A percentile compares a stretch with the other conserved stretches of the same genome.
phyloP scores from a whole-genome alignment of 805 yeast species.

The Wickerhamomyces ciferrii region DNA sequence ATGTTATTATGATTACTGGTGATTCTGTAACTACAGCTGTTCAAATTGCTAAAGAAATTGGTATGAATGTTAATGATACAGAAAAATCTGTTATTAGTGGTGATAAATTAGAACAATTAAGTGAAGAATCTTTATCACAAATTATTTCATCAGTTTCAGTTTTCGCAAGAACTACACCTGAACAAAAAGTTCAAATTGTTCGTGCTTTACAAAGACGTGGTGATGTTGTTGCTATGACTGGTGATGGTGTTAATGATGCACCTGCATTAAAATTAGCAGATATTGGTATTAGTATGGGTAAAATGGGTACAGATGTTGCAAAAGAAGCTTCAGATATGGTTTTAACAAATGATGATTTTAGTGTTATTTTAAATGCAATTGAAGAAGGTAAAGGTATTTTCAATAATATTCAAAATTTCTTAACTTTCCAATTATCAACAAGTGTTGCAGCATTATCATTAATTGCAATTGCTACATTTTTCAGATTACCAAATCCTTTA shows the following conservation, averaged over 20 bases:
- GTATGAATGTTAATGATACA: conserved; percentile 69
- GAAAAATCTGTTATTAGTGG: conserved; percentile 77
- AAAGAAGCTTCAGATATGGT: conserved; percentile 99
- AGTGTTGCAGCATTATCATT: conserved; percentile 91
- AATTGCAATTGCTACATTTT: conserved; percentile 81
- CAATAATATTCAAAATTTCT: conserved; percentile 89
- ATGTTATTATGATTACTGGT: conserved; percentile 97
- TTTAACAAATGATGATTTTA: conserved; percentile 92
- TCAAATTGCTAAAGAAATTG: conserved; percentile 83
- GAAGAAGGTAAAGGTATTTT: conserved; percentile 98
- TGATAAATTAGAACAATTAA: conserved; percentile 69
- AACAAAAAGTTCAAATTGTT: conserved; percentile 86
- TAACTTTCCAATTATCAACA: conserved; percentile 93
- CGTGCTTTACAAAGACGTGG: conserved; percentile 87
- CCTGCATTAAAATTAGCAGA: conserved; percentile 97
- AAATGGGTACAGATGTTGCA: conserved; percentile 96
- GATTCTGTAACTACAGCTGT: conserved; percentile 85
- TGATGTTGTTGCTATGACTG: conserved; percentile 98
- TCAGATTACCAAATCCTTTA: conserved; percentile 87
- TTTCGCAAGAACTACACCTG: conserved; percentile 94
- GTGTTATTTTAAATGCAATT: conserved; percentile 88
- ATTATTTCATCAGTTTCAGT: conserved; percentile 81
- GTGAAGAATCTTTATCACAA: conserved; percentile 65
- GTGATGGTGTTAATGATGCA: conserved; percentile 98
- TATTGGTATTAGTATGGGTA: conserved; percentile 92